Percentiles rank a stretch among this genome's conserved stretches.
phyloP scores from a whole-genome alignment of 2,329 filamentous ascomycete species.

The Curvularia sp. region DNA sequence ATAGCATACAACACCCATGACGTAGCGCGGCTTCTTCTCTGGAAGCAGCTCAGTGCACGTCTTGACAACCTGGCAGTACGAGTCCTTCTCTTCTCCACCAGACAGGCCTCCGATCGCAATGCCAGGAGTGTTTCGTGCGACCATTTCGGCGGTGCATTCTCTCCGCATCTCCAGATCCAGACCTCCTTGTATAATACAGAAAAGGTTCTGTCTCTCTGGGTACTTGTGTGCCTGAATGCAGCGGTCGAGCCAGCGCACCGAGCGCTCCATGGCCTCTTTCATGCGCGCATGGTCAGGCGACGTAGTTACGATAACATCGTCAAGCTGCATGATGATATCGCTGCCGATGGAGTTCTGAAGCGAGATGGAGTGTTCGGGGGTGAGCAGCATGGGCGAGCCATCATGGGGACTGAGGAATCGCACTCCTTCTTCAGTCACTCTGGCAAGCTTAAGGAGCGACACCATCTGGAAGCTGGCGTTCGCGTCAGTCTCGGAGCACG shows the following conservation, averaged over 20 bases:
- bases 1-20: slow-evolving; percentile 83
- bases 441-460: slow-evolving; percentile 88
- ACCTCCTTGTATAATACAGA: slow-evolving; percentile 98
- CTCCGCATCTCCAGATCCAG: slow-evolving; percentile 84
- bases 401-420: slow-evolving; percentile 96
- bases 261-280: slow-evolving; percentile 92
- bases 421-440: slow-evolving; percentile 93
- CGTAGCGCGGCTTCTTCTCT: slow-evolving; percentile 92
- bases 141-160: slow-evolving; percentile 86
- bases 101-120: slow-evolving; percentile 96
- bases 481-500: slow-evolving; percentile 35
- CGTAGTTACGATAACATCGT: slow-evolving; percentile 96
- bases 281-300: slow-evolving; percentile 88
- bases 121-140: slow-evolving; percentile 87
- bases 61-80: slow-evolving; percentile 89
- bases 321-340: slow-evolving; percentile 99
- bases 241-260: slow-evolving; percentile 92
- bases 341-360: slow-evolving; percentile 97
- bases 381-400: slow-evolving; percentile 93
- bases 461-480: slow-evolving; percentile 92
- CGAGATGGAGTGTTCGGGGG: slow-evolving; percentile 94
- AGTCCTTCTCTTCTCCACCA: slow-evolving; percentile 90
- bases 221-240: slow-evolving; percentile 90
- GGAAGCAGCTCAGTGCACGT: slow-evolving; percentile 86
- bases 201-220: slow-evolving; percentile 85